Conservation (phyloP, 371 early-diverging fungal genomes). For the Lichtheimia ornata region DNA sequence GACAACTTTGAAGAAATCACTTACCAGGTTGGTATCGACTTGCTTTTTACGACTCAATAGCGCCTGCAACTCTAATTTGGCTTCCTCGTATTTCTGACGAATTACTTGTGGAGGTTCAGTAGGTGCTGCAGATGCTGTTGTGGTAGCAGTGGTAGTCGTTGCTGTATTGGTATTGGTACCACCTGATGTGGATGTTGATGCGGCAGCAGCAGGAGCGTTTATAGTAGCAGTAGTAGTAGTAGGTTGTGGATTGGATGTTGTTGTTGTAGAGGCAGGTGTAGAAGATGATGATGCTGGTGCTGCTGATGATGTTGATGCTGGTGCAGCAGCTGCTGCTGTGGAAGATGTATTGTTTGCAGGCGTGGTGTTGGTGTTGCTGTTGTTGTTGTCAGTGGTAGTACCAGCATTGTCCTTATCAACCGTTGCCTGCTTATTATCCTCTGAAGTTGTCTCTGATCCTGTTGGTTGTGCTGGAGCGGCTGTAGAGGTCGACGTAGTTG, state of each 20-base stretch:
- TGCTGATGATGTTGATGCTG: background rate
- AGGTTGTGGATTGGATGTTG: background rate
- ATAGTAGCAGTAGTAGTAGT: background rate
- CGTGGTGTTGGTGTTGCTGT: background rate
- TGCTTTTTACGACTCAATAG: slow-evolving; percentile 61
- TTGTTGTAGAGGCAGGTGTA: background rate
- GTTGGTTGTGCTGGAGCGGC: background rate
- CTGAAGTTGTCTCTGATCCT: background rate
- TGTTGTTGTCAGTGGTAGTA: no score
- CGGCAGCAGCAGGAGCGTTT: background rate
- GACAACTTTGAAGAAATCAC: no score
- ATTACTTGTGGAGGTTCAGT: slow-evolving; percentile 49
- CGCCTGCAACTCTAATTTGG: slow-evolving; percentile 59
- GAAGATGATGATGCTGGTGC: background rate
- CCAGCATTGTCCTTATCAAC: no score
- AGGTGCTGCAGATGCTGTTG: slow-evolving; percentile 15
- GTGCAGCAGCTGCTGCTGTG: background rate
- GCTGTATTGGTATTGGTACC: slow-evolving; percentile 1
- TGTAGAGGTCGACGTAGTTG: background rate
- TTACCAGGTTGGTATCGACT: slow-evolving; percentile 64
- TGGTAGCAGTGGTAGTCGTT: slow-evolving; percentile 7
- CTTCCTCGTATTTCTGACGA: slow-evolving; percentile 62
- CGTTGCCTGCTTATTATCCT: no score
- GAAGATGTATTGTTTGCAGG: background rate
- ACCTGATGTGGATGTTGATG: slow-evolving; percentile 13